These are phyloP conservation scores for Suillus bovinus DNA, from an alignment of 768 basidiomycete genomes.

Conservation along the genomic window DNA sequence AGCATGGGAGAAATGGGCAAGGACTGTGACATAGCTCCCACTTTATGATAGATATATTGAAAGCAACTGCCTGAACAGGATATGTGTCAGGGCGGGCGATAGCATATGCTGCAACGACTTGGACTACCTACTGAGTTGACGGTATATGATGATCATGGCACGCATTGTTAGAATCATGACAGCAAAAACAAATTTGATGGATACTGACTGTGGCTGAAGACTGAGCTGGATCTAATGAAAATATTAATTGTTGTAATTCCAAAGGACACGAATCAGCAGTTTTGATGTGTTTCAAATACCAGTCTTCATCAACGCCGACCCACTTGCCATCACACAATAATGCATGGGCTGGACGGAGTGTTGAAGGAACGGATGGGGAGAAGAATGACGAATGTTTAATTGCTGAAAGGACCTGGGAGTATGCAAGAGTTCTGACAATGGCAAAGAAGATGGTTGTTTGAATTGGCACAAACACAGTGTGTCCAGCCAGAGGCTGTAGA, in stretches of 20 bases:
- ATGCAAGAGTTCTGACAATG: slow-evolving; percentile 87
- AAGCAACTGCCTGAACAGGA: too few relatives aligned
- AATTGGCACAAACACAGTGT: slow-evolving; percentile 75
- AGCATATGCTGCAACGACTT: too few relatives aligned
- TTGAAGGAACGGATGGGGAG: slow-evolving; percentile 49
- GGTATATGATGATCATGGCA: too few relatives aligned
- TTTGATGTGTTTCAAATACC: slow-evolving; percentile 38
- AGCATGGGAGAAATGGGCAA: too few relatives aligned
- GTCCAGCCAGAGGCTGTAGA: slow-evolving; percentile 66
- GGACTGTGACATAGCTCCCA: too few relatives aligned
- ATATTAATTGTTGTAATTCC: slow-evolving; percentile 75
- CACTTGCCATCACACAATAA: slow-evolving; percentile 58
- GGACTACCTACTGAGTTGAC: too few relatives aligned
- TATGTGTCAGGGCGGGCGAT: too few relatives aligned
- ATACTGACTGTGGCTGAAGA: slow-evolving; percentile 39
- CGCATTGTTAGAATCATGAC: not conserved
- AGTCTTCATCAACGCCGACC: slow-evolving; percentile 60
- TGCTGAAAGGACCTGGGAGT: slow-evolving; percentile 89
- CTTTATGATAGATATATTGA: too few relatives aligned
- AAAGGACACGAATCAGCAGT: slow-evolving; percentile 39
- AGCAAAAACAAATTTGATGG: not conserved
- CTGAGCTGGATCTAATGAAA: slow-evolving; percentile 47
- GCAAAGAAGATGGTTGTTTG: slow-evolving; percentile 91
- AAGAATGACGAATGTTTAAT: slow-evolving; percentile 89
- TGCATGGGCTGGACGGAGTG: slow-evolving; percentile 57